These are phyloP conservation scores for Beauveria brongniartii DNA, from an alignment of 2,329 filamentous ascomycete genomes.

Conservation along the genomic window DNA sequence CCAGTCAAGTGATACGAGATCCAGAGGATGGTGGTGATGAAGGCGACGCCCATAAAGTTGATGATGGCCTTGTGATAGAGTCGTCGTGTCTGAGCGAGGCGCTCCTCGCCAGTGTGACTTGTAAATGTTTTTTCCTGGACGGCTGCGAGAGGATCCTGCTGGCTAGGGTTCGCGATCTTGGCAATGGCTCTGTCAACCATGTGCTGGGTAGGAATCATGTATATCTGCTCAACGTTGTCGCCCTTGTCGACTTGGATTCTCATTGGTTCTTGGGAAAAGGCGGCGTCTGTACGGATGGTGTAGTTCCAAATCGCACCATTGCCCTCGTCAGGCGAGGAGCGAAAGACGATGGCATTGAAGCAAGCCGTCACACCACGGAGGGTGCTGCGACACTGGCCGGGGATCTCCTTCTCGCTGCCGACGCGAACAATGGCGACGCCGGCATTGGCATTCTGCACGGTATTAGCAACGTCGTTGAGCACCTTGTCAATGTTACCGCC, in stretches of 20 bases:
- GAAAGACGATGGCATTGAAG: conserved; percentile 67
- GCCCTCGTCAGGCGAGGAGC: conserved; percentile 67
- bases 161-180: conserved; percentile 35
- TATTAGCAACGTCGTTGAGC: conserved; percentile 53
- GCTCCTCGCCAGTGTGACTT: conserved; percentile 57
- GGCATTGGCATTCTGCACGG: conserved; percentile 43
- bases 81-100: conserved; percentile 55
- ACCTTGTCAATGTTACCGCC: conserved; percentile 66
- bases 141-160: conserved; percentile 27
- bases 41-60: conserved; percentile 68
- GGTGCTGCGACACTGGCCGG: conserved; percentile 53
- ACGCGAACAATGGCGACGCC: conserved; percentile 50
- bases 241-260: conserved; percentile 56
- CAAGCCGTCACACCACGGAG: conserved; percentile 62
- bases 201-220: conserved; percentile 69
- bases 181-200: conserved; percentile 70
- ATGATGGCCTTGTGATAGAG: conserved; percentile 65
- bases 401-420: conserved; percentile 47
- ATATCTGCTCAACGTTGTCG: conserved; percentile 69
- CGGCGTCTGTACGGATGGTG: conserved; percentile 68
- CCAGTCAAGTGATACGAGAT: conserved; percentile 83
- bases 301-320: conserved; percentile 70
- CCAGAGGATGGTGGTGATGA: conserved; percentile 72
- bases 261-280: conserved; percentile 46
- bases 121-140: conserved; percentile 69